Percentiles rank a stretch among this genome's conserved stretches.
These are phyloP conservation scores for Penicillium glabrum DNA, from an alignment of 2,329 filamentous ascomycete genomes.

Conservation along the genomic window DNA sequence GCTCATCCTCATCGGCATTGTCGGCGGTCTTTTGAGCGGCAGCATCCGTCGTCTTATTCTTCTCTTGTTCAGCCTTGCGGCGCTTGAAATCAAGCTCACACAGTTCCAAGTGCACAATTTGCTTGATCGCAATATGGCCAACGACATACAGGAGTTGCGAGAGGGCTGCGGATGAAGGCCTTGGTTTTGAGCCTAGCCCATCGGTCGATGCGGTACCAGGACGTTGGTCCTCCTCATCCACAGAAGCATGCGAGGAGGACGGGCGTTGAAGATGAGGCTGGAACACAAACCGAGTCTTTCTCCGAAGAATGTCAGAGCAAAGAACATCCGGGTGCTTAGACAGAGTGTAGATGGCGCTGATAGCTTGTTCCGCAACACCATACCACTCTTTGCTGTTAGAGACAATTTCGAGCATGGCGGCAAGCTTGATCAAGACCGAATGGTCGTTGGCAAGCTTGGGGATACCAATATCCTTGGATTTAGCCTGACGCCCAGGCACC, in stretches of 20 bases:
- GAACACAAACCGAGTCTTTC: slow-evolving; percentile 83
- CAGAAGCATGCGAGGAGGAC: slow-evolving; percentile 26
- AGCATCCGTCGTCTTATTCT: slow-evolving; percentile 46
- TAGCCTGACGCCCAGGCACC: slow-evolving; percentile 80
- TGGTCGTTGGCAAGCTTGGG: slow-evolving; percentile 89
- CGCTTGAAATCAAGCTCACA: slow-evolving; percentile 98
- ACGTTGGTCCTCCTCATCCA: slow-evolving; percentile 34
- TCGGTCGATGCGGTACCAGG: slow-evolving; percentile 36
- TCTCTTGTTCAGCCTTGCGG: slow-evolving; percentile 64
- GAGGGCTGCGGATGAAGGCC: slow-evolving; percentile 67
- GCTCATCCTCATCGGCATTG: slow-evolving; percentile 74
- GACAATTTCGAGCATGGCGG: slow-evolving; percentile 78
- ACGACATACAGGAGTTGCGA: slow-evolving; percentile 94
- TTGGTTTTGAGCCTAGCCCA: slow-evolving; percentile 53
- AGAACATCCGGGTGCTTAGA: slow-evolving; percentile 92
- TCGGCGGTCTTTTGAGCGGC: slow-evolving; percentile 53
- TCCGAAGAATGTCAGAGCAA: slow-evolving; percentile 84
- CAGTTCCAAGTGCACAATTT: slow-evolving; percentile 97
- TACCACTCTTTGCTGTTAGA: slow-evolving; percentile 94
- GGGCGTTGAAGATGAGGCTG: slow-evolving; percentile 41
- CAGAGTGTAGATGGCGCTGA: slow-evolving; percentile 90
- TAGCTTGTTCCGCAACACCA: slow-evolving; percentile 91
- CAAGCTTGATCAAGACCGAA: slow-evolving; percentile 76
- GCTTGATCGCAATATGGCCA: slow-evolving; percentile 95
- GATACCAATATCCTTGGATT: slow-evolving; percentile 63